Evolutionary conservation across 805 yeast species (phyloP).

Genomic region (Debaryomyces castellii): DNA sequence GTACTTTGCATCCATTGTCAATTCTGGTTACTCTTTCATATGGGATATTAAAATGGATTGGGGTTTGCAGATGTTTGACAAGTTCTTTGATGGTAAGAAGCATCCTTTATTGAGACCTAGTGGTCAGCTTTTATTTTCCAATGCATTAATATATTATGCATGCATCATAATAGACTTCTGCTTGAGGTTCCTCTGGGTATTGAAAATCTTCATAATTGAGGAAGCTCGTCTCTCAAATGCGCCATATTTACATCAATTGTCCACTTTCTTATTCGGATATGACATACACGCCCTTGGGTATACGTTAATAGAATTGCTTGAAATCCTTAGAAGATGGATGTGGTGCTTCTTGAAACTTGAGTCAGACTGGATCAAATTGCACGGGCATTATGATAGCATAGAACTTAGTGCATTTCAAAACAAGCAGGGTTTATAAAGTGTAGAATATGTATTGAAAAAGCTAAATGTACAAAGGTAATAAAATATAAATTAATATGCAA

Average conservation of each 20-base stretch:
- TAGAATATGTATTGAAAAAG: slow-evolving; percentile 1
- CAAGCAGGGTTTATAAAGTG: not conserved
- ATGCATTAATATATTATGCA: slow-evolving; percentile 46
- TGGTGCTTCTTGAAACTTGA: slow-evolving; percentile 90
- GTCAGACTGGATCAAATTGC: slow-evolving; percentile 55
- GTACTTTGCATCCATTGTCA: slow-evolving; percentile 49
- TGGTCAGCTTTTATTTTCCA: slow-evolving; percentile 21
- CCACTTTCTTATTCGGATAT: slow-evolving; percentile 36
- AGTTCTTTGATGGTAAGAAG: slow-evolving; percentile 14
- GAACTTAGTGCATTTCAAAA: not conserved
- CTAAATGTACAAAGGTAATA: slow-evolving; percentile 1
- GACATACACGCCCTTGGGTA: slow-evolving; percentile 53
- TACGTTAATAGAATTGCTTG: slow-evolving; percentile 68
- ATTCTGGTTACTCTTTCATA: slow-evolving; percentile 73
- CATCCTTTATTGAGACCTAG: slow-evolving; percentile 16
- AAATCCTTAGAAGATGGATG: slow-evolving; percentile 78
- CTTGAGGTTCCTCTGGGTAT: slow-evolving; percentile 76
- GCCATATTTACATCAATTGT: slow-evolving; percentile 14
- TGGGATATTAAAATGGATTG: slow-evolving; percentile 95
- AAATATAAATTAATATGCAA: slow-evolving; percentile 1
- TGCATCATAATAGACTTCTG: slow-evolving; percentile 63
- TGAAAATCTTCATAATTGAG: slow-evolving; percentile 45
- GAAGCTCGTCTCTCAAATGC: slow-evolving; percentile 18
- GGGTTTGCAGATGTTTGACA: slow-evolving; percentile 61
- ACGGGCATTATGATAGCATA: slow-evolving; percentile 2